A percentile compares a stretch with the other conserved stretches of the same genome.
These are phyloP conservation scores for Suillus ampliporus DNA, from an alignment of 768 basidiomycete species.

Conservation along the genomic window DNA sequence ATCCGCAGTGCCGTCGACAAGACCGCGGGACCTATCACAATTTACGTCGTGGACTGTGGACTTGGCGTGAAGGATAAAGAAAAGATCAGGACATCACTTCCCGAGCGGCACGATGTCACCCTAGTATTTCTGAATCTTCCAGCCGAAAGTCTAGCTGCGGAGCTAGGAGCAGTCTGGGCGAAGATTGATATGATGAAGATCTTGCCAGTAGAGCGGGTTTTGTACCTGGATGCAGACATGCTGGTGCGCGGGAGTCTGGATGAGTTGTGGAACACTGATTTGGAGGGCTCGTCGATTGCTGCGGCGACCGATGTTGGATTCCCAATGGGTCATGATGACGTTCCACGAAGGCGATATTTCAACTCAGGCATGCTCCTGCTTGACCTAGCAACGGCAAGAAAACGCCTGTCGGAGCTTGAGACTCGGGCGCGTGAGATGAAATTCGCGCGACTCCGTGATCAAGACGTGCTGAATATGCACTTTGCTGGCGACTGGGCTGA, in stretches of 20 bases:
- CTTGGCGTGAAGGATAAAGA: conserved; percentile 42
- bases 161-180: conserved; percentile 48
- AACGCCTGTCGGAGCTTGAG: conserved; percentile 30
- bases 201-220: conserved; percentile 54
- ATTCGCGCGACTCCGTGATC: conserved; percentile 46
- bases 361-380: conserved; percentile 61
- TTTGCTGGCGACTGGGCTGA: conserved; percentile 50
- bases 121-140: conserved; percentile 50
- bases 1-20: conserved; percentile 47
- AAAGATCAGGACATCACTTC: conserved; percentile 38
- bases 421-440: conserved; percentile 31
- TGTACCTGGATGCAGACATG: conserved; percentile 61
- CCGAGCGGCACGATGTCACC: conserved; percentile 37
- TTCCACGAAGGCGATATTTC: conserved; percentile 49
- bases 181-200: conserved; percentile 53
- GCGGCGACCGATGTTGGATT: conserved; percentile 55
- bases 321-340: conserved; percentile 50
- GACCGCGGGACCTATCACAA: conserved; percentile 45
- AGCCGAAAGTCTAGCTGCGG: conserved; percentile 29
- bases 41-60: conserved; percentile 58
- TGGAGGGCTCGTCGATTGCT: conserved; percentile 47
- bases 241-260: conserved; percentile 48
- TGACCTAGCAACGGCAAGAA: conserved; percentile 49
- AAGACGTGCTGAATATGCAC: conserved; percentile 56
- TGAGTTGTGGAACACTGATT: conserved; percentile 51